These are phyloP conservation scores for Penicillium odoratum DNA, from an alignment of 495 filamentous ascomycete genomes.

Conservation along the genomic window DNA sequence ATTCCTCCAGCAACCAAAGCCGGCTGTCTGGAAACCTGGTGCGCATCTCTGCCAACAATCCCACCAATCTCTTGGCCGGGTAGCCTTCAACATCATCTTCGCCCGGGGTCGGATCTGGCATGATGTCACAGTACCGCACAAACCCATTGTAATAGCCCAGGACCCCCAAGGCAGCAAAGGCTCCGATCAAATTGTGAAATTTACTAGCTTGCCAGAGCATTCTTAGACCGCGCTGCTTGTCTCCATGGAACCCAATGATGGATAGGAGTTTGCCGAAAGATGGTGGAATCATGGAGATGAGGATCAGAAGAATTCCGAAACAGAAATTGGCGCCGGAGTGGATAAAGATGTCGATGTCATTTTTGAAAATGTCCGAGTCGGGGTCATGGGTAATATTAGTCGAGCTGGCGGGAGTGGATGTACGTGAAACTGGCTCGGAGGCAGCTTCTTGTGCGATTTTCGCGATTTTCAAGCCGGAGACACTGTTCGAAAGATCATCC, in stretches of 20 bases:
- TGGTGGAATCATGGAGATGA: conserved; percentile 90
- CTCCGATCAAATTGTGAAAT: conserved; percentile 86
- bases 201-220: conserved; percentile 94
- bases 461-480: conserved; percentile 35
- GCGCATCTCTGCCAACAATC: conserved; percentile 73
- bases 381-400: conserved; percentile 50
- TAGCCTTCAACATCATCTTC: conserved; percentile 63
- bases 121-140: conserved; percentile 82
- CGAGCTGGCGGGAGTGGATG: conserved; percentile 22
- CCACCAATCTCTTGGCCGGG: conserved; percentile 66
- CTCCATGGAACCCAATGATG: conserved; percentile 89
- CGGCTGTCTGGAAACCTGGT: conserved; percentile 75
- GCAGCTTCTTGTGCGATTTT: conserved; percentile 16
- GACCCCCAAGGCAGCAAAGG: conserved; percentile 77
- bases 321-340: conserved; percentile 86
- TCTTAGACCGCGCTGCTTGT: conserved; percentile 75
- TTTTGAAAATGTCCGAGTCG: conserved; percentile 58
- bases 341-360: conserved; percentile 79
- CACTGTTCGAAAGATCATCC: conserved; percentile 26
- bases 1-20: conserved; percentile 90
- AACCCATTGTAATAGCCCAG: conserved; percentile 87
- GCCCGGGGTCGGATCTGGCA: conserved; percentile 57
- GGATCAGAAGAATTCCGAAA: conserved; percentile 79
- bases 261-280: conserved; percentile 80
- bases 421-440: conserved; percentile 14